Percentiles rank a stretch among this genome's conserved stretches.
Evolutionary conservation across 2,329 filamentous ascomycete genomes (phyloP).

Genomic region (Colletotrichum sp.): DNA sequence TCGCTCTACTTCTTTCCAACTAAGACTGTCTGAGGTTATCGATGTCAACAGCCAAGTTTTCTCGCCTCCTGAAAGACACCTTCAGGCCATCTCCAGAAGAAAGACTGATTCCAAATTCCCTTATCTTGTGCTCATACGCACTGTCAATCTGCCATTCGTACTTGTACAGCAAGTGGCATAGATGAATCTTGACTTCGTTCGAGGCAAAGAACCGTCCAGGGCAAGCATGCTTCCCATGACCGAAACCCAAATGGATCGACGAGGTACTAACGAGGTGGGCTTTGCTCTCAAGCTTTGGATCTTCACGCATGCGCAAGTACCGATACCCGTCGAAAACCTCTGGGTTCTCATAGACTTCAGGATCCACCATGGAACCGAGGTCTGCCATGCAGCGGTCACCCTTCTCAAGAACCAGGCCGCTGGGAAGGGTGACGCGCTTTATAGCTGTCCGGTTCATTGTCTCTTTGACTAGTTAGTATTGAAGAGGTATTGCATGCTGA

Average conservation of each 20-base stretch:
- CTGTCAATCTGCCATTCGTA: background rate
- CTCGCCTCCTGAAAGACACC: background rate
- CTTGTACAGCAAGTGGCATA: background rate
- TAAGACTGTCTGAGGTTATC: background rate
- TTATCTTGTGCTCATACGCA: background rate
- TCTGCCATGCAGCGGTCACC: background rate
- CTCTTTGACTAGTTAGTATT: background rate
- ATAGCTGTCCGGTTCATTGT: background rate
- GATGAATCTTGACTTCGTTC: background rate
- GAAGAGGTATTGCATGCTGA: accelerated
- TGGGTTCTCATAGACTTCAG: background rate
- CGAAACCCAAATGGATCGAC: background rate
- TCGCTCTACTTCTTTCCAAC: accelerated
- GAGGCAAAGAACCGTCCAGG: background rate
- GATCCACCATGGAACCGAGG: background rate
- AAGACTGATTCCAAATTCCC: background rate
- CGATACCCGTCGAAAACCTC: background rate
- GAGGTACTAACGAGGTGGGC: background rate
- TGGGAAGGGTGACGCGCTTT: background rate
- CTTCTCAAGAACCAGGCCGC: background rate
- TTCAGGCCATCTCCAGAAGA: background rate
- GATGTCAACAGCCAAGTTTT: background rate
- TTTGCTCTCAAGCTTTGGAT: background rate
- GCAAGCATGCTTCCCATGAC: background rate
- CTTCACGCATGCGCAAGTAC: background rate